Percentiles rank a stretch among this genome's conserved stretches.
Conservation (phyloP, 2,329 filamentous ascomycete species). For the Aschersonia sp. region DNA sequence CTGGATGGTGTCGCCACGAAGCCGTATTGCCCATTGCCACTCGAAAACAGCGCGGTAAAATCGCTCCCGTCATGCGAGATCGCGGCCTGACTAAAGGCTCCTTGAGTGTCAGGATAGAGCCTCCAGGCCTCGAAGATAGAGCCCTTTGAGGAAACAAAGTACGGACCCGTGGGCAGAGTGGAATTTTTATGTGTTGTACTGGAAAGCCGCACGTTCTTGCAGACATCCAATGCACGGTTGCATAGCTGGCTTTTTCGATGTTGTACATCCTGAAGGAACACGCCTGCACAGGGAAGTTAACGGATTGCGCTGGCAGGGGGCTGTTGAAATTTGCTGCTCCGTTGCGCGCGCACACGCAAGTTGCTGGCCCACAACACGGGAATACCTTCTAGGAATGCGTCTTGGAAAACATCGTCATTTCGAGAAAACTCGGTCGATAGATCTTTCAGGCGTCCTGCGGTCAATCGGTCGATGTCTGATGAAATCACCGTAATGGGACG, state of each 20-base stretch:
- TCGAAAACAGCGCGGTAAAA: conserved; percentile 3
- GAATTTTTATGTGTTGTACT: not conserved
- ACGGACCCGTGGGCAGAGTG: conserved; percentile 5
- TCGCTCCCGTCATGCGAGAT: not conserved
- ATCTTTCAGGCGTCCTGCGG: not conserved
- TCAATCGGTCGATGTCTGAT: not conserved
- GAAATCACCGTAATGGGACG: not conserved
- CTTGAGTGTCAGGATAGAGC: conserved; percentile 10
- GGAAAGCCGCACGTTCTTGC: not conserved
- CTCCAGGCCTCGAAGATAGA: conserved; percentile 7
- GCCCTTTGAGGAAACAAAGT: conserved; percentile 6
- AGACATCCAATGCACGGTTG: not conserved
- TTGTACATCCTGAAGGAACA: no score
- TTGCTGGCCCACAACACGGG: no score
- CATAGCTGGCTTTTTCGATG: not conserved
- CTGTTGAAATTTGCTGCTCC: no score
- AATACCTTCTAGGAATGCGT: conserved; percentile 4
- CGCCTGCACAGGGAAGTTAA: no score
- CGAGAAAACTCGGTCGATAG: not conserved
- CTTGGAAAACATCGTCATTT: conserved; percentile 6
- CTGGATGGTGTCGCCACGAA: conserved; percentile 36
- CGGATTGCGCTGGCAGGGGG: no score
- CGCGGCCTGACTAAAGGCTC: conserved; percentile 7
- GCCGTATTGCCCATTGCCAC: conserved; percentile 4
- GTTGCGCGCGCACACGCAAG: no score